A percentile compares a stretch with the other conserved stretches of the same genome.
Evolutionary conservation across 345 rosid species (phyloP).

Genomic region (Rhodamnia rubescens): DNA sequence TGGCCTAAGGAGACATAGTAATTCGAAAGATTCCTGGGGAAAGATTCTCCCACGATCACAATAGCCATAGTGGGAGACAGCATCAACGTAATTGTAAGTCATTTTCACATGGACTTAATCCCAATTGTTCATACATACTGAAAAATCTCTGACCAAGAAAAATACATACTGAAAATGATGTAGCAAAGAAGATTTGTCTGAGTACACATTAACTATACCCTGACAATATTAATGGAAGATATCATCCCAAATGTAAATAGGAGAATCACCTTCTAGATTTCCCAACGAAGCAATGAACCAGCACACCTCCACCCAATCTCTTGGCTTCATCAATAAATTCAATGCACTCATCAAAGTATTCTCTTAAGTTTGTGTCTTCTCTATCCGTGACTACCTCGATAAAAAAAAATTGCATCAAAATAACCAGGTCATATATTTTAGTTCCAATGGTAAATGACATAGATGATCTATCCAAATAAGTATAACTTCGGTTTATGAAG

Average conservation of each 20-base stretch:
- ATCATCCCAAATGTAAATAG: neutral
- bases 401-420: neutral
- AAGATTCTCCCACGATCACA: neutral
- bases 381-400: slow-evolving; percentile 33
- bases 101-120: neutral
- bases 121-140: neutral
- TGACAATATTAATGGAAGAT: neutral
- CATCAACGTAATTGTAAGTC: neutral
- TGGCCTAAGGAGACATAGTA: neutral
- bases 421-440: neutral
- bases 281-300: slow-evolving; percentile 71
- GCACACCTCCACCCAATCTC: slow-evolving; percentile 50
- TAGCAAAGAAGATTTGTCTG: neutral
- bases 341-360: slow-evolving; percentile 51
- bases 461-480: neutral
- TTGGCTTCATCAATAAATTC: slow-evolving; percentile 61
- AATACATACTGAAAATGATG: neutral
- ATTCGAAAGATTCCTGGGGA: neutral
- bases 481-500: neutral
- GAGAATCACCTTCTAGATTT: slow-evolving; percentile 42
- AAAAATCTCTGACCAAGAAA: neutral
- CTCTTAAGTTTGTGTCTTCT: slow-evolving; percentile 44
- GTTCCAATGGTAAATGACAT: neutral
- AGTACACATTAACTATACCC: neutral
- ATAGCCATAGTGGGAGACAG: neutral